A percentile compares a stretch with the other conserved stretches of the same genome.
phyloP scores from a whole-genome alignment of 1,284 basidiomycete genomes.

The Mycena citricolor region DNA sequence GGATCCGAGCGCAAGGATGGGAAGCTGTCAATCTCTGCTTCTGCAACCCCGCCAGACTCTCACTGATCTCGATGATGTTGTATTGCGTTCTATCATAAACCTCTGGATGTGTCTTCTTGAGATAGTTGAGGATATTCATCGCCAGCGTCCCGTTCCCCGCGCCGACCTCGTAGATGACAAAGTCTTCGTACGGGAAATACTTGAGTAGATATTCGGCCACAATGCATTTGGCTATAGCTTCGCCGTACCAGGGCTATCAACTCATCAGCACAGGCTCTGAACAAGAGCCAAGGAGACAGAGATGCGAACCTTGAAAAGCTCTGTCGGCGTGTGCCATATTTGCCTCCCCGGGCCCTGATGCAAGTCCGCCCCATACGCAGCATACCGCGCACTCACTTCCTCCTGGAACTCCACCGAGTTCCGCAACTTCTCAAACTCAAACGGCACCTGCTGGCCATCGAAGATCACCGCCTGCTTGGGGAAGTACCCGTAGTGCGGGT shows the following conservation, averaged over 20 bases:
- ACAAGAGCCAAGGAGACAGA: slow-evolving; percentile 9
- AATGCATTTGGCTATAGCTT: slow-evolving; percentile 86
- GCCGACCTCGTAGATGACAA: slow-evolving; percentile 96
- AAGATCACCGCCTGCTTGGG: slow-evolving; percentile 89
- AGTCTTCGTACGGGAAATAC: slow-evolving; percentile 94
- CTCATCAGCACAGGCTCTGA: slow-evolving; percentile 1
- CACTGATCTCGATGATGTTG: slow-evolving; percentile 92
- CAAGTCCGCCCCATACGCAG: slow-evolving; percentile 61
- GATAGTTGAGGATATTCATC: slow-evolving; percentile 80
- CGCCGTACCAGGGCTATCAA: slow-evolving; percentile 87
- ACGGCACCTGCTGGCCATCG: slow-evolving; percentile 60
- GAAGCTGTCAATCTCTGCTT: slow-evolving; percentile 51
- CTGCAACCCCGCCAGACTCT: slow-evolving; percentile 76
- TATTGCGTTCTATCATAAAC: slow-evolving; percentile 91
- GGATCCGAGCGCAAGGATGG: slow-evolving; percentile 69
- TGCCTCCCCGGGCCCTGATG: slow-evolving; percentile 80
- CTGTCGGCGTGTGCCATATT: slow-evolving; percentile 98
- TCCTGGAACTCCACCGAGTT: slow-evolving; percentile 81
- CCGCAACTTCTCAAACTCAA: slow-evolving; percentile 72
- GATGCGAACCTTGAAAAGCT: slow-evolving; percentile 88
- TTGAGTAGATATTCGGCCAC: slow-evolving; percentile 91
- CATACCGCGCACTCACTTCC: slow-evolving; percentile 76
- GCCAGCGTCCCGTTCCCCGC: slow-evolving; percentile 97
- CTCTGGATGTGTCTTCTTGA: slow-evolving; percentile 80
- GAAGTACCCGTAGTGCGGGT: slow-evolving; percentile 98